Percentiles rank a stretch among this genome's conserved stretches.
These are phyloP conservation scores for Populus deltoides DNA, from an alignment of 345 rosid species.

Conservation along the genomic window DNA sequence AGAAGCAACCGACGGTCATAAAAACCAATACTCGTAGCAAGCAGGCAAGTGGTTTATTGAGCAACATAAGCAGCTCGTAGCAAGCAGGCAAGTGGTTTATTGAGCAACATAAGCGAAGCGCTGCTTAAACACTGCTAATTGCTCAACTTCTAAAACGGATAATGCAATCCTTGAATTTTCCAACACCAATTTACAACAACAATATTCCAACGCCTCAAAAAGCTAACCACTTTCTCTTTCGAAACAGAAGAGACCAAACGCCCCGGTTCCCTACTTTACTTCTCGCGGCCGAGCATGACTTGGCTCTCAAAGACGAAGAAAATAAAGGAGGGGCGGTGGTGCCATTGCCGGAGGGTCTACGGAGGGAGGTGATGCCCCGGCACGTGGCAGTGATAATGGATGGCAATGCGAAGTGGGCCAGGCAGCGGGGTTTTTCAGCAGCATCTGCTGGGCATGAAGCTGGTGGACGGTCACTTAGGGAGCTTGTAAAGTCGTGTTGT, in stretches of 20 bases:
- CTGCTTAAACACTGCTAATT: neutral
- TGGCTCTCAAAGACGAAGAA: conserved; percentile 23
- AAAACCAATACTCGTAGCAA: neutral
- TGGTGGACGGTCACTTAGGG: conserved; percentile 54
- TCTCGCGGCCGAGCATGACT: neutral
- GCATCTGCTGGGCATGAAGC: conserved; percentile 63
- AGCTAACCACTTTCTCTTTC: neutral
- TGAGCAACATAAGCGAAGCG: neutral
- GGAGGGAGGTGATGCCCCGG: conserved; percentile 53
- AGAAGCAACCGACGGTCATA: no score
- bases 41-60: neutral
- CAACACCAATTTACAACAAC: neutral
- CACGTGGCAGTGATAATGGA: conserved; percentile 89
- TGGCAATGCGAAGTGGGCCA: conserved; percentile 77
- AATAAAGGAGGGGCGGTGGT: conserved; percentile 11
- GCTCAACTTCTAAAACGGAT: neutral
- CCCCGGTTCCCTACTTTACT: neutral
- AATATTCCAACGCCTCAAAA: no score
- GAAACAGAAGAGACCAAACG: neutral
- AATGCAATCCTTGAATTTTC: conserved; percentile 11
- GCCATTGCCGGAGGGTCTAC: conserved; percentile 44
- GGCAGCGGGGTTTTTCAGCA: conserved; percentile 40
- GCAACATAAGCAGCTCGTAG: neutral
- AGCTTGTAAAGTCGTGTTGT: conserved; percentile 49
- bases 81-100: neutral